These are phyloP conservation scores for Nicotiana obtusifolia DNA, from an alignment of 257 asterid genomes.

Conservation along the genomic window DNA sequence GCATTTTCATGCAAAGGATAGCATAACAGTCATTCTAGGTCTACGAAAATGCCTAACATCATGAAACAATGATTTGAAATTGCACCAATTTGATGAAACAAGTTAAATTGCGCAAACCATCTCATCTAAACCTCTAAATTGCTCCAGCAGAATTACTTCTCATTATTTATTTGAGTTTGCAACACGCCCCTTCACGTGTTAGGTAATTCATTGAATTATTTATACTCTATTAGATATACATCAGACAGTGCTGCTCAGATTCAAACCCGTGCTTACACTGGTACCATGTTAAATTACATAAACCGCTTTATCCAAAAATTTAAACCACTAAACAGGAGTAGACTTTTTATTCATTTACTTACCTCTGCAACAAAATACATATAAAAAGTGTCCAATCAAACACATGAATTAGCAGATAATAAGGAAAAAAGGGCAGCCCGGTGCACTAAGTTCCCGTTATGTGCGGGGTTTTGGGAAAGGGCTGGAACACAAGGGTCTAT, in stretches of 20 bases:
- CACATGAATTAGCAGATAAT: neutral
- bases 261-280: neutral
- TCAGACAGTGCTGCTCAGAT: neutral
- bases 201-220: neutral
- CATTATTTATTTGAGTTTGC: neutral
- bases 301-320: neutral
- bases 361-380: neutral
- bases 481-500: no score
- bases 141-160: neutral
- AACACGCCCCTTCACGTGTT: neutral
- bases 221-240: neutral
- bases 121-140: neutral
- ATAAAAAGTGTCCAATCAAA: neutral
- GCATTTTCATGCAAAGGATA: no score
- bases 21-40: neutral
- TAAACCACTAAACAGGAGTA: neutral
- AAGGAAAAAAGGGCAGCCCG: neutral
- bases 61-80: neutral
- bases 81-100: neutral
- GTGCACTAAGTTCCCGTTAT: no score
- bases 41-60: neutral
- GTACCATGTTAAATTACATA: neutral
- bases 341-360: neutral
- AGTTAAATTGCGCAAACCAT: neutral
- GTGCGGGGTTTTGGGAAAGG: no score